phyloP scores from a whole-genome alignment of 2,329 filamentous ascomycete genomes.

The Hymenoscyphus occultus region DNA sequence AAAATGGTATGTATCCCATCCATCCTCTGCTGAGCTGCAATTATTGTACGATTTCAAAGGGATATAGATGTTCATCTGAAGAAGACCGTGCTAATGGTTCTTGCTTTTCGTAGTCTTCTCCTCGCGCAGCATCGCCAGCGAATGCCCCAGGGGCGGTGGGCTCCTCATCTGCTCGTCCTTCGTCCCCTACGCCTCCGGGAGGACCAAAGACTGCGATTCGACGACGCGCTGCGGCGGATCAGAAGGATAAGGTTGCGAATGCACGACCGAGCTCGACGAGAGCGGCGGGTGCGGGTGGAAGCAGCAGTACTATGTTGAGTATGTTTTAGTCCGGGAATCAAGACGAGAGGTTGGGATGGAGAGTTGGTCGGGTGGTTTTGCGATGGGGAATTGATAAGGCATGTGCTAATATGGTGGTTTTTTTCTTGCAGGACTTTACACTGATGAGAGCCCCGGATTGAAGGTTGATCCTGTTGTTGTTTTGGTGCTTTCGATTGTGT shows the following conservation, averaged over 20 bases:
- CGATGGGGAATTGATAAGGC: not conserved
- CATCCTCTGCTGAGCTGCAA: too few species aligned
- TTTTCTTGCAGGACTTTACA: conserved; percentile 72
- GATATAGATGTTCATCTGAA: not conserved
- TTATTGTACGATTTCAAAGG: too few species aligned
- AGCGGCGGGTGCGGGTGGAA: conserved; percentile 89
- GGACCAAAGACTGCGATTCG: conserved; percentile 94
- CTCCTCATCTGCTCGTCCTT: conserved; percentile 69
- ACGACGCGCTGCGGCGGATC: conserved; percentile 90
- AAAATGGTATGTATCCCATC: conserved; percentile 23
- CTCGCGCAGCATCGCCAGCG: conserved; percentile 53
- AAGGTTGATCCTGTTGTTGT: conserved; percentile 99
- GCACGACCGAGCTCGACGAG: conserved; percentile 87
- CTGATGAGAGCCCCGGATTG: conserved; percentile 93
- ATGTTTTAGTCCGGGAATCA: conserved; percentile 40
- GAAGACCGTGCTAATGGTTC: not conserved
- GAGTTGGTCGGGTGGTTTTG: not conserved
- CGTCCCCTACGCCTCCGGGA: conserved; percentile 85
- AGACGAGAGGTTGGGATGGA: conserved; percentile 2
- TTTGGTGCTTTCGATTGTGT: conserved; percentile 90
- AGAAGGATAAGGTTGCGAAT: conserved; percentile 97
- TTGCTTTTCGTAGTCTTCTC: conserved; percentile 33
- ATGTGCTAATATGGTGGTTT: conserved; percentile 15
- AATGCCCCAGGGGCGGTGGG: conserved; percentile 49
- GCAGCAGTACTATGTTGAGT: conserved; percentile 98